Percentiles rank a stretch among this genome's conserved stretches.
phyloP scores from a whole-genome alignment of 2,329 filamentous ascomycete species.

The Podosphaera aphanis region DNA sequence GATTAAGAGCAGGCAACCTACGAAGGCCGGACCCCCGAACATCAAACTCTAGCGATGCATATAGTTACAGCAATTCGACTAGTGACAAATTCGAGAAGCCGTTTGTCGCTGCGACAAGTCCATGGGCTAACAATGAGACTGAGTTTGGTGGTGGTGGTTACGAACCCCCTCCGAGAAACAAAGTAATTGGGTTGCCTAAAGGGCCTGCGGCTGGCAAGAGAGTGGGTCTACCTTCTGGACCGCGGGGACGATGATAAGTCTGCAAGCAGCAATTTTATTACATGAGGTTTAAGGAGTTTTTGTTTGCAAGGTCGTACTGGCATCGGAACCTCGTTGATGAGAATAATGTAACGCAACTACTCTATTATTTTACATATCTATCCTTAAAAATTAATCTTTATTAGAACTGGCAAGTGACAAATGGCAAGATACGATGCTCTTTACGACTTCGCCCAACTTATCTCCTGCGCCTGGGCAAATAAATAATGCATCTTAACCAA shows the following conservation, averaged over 20 bases:
- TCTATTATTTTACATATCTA: neutral
- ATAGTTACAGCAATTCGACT: constrained; percentile 4
- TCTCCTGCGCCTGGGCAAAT: no score
- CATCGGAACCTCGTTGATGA: neutral
- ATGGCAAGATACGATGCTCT: neutral
- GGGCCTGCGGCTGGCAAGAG: constrained; percentile 17
- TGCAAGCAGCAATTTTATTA: neutral
- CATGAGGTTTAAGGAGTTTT: neutral
- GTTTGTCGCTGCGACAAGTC: constrained; percentile 23
- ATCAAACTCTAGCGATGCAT: constrained; percentile 3
- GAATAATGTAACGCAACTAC: neutral
- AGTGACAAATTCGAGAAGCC: constrained; percentile 17
- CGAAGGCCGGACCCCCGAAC: constrained; percentile 6
- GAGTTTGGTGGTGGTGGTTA: constrained; percentile 19
- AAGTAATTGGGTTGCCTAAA: constrained; percentile 22
- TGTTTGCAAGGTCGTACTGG: neutral
- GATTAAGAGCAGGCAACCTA: constrained; percentile 32
- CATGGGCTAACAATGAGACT: constrained; percentile 23
- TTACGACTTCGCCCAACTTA: neutral
- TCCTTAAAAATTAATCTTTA: neutral
- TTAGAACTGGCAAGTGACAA: neutral
- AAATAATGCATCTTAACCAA: no score
- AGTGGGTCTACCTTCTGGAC: constrained; percentile 10
- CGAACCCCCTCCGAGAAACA: constrained; percentile 17
- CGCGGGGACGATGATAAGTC: constrained; percentile 9